Conservation (phyloP, 441 rosid genomes). For the Aquilaria agallochum region DNA sequence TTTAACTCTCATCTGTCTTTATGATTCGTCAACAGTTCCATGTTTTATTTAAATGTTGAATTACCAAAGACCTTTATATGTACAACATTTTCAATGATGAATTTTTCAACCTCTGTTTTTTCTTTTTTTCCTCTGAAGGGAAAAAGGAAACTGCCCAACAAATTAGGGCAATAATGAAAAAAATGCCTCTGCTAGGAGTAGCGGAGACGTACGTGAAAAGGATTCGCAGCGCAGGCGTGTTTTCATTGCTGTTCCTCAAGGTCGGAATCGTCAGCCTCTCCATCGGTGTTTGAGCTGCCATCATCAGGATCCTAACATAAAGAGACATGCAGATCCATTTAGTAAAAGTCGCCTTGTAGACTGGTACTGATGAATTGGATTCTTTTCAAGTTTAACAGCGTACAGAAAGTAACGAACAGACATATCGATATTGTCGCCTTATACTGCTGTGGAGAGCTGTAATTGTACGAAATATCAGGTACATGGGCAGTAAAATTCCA, state of each 20-base stretch:
- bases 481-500: constrained; percentile 82
- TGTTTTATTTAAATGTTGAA: too few species aligned
- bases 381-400: not conserved
- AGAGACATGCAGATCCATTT: not conserved
- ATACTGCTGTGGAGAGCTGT: constrained; percentile 48
- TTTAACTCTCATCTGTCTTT: too few species aligned
- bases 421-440: constrained; percentile 37
- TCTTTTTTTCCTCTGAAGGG: not conserved
- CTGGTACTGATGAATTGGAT: not conserved
- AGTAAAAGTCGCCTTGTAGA: constrained; percentile 3
- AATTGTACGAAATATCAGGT: constrained; percentile 48
- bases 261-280: constrained; percentile 21
- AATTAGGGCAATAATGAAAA: constrained; percentile 12
- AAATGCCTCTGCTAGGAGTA: not conserved
- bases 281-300: constrained; percentile 29
- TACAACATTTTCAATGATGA: not conserved
- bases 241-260: constrained; percentile 28
- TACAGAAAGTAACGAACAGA: constrained; percentile 17
- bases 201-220: not conserved
- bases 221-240: constrained; percentile 1
- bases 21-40: too few species aligned
- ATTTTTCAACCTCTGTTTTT: not conserved
- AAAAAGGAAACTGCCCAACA: not conserved
- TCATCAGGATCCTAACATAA: constrained; percentile 30
- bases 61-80: too few species aligned